These are phyloP conservation scores for Exserohilum turcica DNA, from an alignment of 2,329 filamentous ascomycete genomes.

Conservation along the genomic window DNA sequence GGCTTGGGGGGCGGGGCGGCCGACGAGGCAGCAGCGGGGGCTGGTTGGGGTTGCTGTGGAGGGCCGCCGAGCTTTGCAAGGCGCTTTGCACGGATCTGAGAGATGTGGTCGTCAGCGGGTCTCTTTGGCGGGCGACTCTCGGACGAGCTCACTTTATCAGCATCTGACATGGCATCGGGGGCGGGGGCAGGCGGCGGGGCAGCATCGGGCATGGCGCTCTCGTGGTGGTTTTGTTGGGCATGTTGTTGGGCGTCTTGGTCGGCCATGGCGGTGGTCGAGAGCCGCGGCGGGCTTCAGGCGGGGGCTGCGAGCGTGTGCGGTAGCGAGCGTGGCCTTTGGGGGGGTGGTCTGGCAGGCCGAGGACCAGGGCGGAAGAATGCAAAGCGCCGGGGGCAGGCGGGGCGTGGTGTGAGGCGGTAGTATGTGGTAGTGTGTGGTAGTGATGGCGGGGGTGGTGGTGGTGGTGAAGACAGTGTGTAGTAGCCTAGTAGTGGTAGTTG, in stretches of 20 bases:
- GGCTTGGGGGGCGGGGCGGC: conserved; percentile 35
- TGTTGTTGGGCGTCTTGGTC: conserved; percentile 15
- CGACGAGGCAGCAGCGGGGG: conserved; percentile 30
- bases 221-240: conserved; percentile 15
- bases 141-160: conserved; percentile 51
- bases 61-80: conserved; percentile 64
- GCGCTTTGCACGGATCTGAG: conserved; percentile 69
- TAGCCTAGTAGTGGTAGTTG: too few species aligned
- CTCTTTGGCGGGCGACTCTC: conserved; percentile 25
- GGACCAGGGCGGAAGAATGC: not conserved
- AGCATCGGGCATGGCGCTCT: conserved; percentile 45
- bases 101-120: conserved; percentile 35
- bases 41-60: conserved; percentile 31
- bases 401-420: not conserved
- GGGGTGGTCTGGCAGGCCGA: not conserved
- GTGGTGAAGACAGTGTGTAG: too few species aligned
- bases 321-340: not conserved
- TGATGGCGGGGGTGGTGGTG: not conserved
- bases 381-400: not conserved
- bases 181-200: conserved; percentile 39
- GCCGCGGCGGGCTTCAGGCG: conserved; percentile 1
- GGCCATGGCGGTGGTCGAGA: conserved; percentile 26
- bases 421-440: too few species aligned
- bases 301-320: not conserved
- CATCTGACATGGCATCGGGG: conserved; percentile 48